A percentile compares a stretch with the other conserved stretches of the same genome.
These are phyloP conservation scores for Neurospora crassa DNA, from an alignment of 2,329 filamentous ascomycete genomes.

Conservation along the genomic window DNA sequence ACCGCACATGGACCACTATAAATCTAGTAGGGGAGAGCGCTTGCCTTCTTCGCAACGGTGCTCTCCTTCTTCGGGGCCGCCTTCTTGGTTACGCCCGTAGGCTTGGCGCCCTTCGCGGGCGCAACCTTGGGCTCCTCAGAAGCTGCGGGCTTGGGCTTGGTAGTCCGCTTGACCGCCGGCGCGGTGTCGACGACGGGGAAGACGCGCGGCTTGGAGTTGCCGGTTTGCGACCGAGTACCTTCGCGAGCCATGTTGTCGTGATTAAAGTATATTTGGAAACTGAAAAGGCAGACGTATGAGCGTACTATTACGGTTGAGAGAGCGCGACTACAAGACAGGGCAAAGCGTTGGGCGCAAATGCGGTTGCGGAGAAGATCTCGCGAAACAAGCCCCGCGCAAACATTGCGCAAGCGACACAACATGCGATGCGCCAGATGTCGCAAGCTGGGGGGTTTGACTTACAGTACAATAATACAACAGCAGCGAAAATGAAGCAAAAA, in stretches of 20 bases:
- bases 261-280: slow-evolving; percentile 2
- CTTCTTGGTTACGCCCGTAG: slow-evolving; percentile 29
- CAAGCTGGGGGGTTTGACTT: not conserved
- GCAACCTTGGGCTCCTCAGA: slow-evolving; percentile 17
- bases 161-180: slow-evolving; percentile 33
- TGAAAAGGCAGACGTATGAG: slow-evolving; percentile 3
- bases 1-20: not conserved
- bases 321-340: not conserved
- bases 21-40: not conserved
- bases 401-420: not conserved
- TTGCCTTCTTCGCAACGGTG: slow-evolving; percentile 23
- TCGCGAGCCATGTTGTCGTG: slow-evolving; percentile 34
- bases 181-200: slow-evolving; percentile 38
- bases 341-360: not conserved
- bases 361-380: not conserved
- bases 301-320: not conserved
- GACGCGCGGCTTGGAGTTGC: slow-evolving; percentile 43
- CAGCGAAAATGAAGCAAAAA: not conserved
- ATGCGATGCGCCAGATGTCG: not conserved
- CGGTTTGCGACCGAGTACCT: slow-evolving; percentile 42
- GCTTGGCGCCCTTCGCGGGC: slow-evolving; percentile 21
- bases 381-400: not conserved
- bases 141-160: slow-evolving; percentile 18
- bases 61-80: slow-evolving; percentile 27
- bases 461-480: not conserved